Evolutionary conservation across 169 alveolate genomes (phyloP).

Genomic region (Eimeria maxima): DNA sequence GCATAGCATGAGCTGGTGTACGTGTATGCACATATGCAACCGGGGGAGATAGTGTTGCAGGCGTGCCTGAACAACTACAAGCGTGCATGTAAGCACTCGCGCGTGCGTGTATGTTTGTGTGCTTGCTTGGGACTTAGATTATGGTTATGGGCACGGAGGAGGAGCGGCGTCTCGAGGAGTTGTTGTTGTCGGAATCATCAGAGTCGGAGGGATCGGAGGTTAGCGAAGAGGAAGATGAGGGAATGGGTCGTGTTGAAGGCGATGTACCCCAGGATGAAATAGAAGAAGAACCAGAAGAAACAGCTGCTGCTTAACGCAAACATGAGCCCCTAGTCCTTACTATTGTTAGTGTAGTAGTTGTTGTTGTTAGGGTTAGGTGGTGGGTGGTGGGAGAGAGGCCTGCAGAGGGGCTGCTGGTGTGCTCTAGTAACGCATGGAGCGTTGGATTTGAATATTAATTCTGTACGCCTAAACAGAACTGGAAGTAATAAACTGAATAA

Average conservation of each 20-base stretch:
- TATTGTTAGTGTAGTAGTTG: neutral
- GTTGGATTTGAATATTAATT: neutral
- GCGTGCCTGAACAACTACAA: neutral
- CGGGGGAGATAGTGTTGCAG: neutral
- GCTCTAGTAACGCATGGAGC: neutral
- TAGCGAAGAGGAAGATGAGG: conserved; percentile 80
- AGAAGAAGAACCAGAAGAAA: conserved; percentile 45
- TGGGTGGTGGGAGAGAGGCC: neutral
- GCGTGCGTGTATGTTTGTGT: neutral
- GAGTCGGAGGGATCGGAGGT: conserved; percentile 66
- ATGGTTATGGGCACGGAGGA: conserved; percentile 84
- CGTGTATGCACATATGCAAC: neutral
- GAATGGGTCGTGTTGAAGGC: conserved; percentile 80
- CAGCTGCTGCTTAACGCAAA: neutral
- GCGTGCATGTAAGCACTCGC: too few relatives aligned
- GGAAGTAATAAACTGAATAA: neutral
- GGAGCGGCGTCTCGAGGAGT: conserved; percentile 82
- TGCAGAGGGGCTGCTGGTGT: neutral
- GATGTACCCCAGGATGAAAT: conserved; percentile 77
- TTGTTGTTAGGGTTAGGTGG: neutral
- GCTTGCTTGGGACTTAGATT: conserved; percentile 29
- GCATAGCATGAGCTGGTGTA: neutral
- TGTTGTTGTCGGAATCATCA: conserved; percentile 55
- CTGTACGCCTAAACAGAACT: neutral
- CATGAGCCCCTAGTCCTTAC: neutral